These are phyloP conservation scores for Tripterygium wilfordii DNA, from an alignment of 177 flowering plant species.

Conservation along the genomic window DNA sequence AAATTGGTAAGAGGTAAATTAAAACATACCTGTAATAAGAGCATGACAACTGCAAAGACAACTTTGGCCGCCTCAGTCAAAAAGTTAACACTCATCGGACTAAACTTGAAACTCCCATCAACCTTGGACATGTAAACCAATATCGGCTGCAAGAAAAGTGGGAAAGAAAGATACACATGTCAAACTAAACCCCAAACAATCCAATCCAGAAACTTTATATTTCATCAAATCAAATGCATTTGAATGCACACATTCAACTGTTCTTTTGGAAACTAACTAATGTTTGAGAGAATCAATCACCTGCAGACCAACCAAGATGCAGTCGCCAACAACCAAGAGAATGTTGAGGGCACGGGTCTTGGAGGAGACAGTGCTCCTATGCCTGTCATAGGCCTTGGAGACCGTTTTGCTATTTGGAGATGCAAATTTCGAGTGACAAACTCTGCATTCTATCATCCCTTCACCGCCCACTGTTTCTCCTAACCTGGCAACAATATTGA, in stretches of 20 bases:
- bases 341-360: slow-evolving; percentile 66
- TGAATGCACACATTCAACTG: no score
- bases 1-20: not conserved
- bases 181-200: not conserved
- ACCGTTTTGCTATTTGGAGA: slow-evolving; percentile 54
- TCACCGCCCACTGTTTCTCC: not conserved
- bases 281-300: slow-evolving; percentile 32
- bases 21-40: slow-evolving; percentile 47
- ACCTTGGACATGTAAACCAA: slow-evolving; percentile 96
- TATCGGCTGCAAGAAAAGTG: slow-evolving; percentile 80
- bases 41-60: slow-evolving; percentile 85
- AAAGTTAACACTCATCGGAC: slow-evolving; percentile 91
- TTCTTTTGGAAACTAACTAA: no score
- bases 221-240: no score
- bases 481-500: not conserved
- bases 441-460: slow-evolving; percentile 80
- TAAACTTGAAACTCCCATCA: slow-evolving; percentile 87
- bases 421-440: slow-evolving; percentile 67
- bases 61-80: slow-evolving; percentile 80
- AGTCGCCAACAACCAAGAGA: slow-evolving; percentile 83
- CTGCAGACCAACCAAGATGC: slow-evolving; percentile 86
- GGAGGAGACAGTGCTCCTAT: slow-evolving; percentile 63
- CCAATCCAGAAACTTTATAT: no score
- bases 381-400: slow-evolving; percentile 78
- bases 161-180: slow-evolving; percentile 4